Percentiles rank a stretch among this genome's conserved stretches.
Conservation (phyloP, 1,284 basidiomycete genomes). For the Marasmius sp. region DNA sequence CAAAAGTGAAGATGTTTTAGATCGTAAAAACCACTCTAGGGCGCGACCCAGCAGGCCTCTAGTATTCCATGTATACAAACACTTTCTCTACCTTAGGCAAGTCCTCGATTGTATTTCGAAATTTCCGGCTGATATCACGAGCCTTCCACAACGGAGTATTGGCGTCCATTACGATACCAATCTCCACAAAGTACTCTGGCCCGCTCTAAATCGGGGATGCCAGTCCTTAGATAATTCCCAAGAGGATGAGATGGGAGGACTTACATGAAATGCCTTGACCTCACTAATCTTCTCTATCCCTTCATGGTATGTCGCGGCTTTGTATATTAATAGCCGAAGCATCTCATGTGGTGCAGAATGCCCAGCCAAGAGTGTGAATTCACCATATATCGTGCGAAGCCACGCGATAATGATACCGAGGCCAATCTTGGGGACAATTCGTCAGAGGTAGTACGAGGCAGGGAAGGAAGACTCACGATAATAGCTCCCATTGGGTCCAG, state of each 20-base stretch:
- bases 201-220: constrained; percentile 47
- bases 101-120: constrained; percentile 93
- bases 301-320: constrained; percentile 84
- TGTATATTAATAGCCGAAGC: constrained; percentile 90
- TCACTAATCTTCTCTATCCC: constrained; percentile 89
- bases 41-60: constrained; percentile 36
- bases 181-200: constrained; percentile 84
- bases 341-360: constrained; percentile 91
- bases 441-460: constrained; percentile 1
- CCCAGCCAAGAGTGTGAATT: constrained; percentile 90
- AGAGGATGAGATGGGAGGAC: constrained; percentile 28
- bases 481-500: constrained; percentile 83
- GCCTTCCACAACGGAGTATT: constrained; percentile 89
- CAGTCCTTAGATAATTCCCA: not conserved
- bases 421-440: constrained; percentile 59
- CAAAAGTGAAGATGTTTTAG: too few relatives aligned
- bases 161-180: constrained; percentile 92
- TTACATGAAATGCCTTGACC: constrained; percentile 83
- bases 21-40: too few relatives aligned
- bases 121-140: constrained; percentile 88
- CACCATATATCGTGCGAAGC: constrained; percentile 70
- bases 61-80: constrained; percentile 94
- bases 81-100: constrained; percentile 90
- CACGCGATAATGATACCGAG: constrained; percentile 82
- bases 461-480: constrained; percentile 47